These are phyloP conservation scores for Candolleomyces eurysporus DNA, from an alignment of 768 basidiomycete species.

Conservation along the genomic window DNA sequence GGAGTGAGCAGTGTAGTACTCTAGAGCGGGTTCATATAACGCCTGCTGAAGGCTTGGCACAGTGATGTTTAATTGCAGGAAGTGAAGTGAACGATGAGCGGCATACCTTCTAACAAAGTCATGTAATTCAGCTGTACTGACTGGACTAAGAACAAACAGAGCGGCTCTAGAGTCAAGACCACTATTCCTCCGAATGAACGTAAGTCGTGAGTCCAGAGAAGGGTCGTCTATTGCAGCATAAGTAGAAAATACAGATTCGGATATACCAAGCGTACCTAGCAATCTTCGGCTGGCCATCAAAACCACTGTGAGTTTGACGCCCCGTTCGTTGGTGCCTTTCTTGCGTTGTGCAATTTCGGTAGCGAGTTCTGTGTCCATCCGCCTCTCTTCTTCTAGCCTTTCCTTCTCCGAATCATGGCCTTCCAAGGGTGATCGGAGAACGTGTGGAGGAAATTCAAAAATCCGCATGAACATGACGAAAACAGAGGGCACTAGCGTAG, in stretches of 20 bases:
- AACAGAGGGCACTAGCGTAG: constrained; percentile 85
- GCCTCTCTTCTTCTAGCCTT: constrained; percentile 65
- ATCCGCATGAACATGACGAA: constrained; percentile 90
- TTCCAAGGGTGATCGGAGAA: constrained; percentile 53
- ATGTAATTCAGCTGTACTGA: constrained; percentile 76
- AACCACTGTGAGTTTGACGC: constrained; percentile 93
- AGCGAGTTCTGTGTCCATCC: constrained; percentile 72
- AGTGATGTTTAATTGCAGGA: constrained; percentile 1
- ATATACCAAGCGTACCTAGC: constrained; percentile 57
- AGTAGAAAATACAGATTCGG: constrained; percentile 1
- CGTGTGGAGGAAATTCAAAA: constrained; percentile 58
- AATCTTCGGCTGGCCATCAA: constrained; percentile 85
- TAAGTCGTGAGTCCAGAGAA: constrained; percentile 76
- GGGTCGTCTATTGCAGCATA: constrained; percentile 65
- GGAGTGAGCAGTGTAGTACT: constrained; percentile 91
- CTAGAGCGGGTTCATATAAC: constrained; percentile 82
- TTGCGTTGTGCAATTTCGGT: constrained; percentile 79
- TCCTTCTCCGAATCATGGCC: constrained; percentile 51
- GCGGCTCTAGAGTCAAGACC: constrained; percentile 90
- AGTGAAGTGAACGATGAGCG: neutral
- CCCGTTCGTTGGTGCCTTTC: constrained; percentile 76
- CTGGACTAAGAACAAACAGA: constrained; percentile 92
- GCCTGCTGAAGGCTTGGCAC: constrained; percentile 77
- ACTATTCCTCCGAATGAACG: constrained; percentile 83
- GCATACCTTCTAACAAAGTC: constrained; percentile 84